Evolutionary conservation across 306 rosid species (phyloP).

Genomic region (Elaeagnus macrophylla): DNA sequence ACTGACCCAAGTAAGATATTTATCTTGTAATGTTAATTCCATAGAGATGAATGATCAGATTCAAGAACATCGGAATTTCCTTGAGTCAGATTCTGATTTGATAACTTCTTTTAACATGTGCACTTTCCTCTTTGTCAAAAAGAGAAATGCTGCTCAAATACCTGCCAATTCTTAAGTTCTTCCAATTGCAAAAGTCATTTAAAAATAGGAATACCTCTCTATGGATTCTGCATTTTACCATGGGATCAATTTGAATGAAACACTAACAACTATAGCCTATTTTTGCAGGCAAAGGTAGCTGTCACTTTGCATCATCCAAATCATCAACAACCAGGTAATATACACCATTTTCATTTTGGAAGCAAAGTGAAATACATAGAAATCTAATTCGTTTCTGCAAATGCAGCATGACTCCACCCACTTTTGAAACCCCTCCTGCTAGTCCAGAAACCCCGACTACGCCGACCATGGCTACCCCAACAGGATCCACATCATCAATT

Average conservation of each 20-base stretch:
- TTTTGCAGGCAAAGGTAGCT: conserved; percentile 56
- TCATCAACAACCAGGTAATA: conserved; percentile 47
- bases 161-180: background rate
- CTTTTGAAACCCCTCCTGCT: conserved; percentile 6
- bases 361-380: conserved; percentile 12
- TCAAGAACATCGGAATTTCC: background rate
- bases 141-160: background rate
- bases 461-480: conserved; percentile 31
- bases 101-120: background rate
- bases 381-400: conserved; percentile 17
- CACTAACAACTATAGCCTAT: conserved; percentile 9
- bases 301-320: conserved; percentile 45
- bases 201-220: too few relatives aligned
- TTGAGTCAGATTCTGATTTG: too few relatives aligned
- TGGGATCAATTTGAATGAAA: conserved; percentile 13
- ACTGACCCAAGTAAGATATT: conserved; percentile 80
- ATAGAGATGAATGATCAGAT: background rate
- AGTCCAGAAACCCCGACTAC: conserved; percentile 27
- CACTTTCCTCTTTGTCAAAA: background rate
- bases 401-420: conserved; percentile 44
- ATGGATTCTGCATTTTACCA: too few relatives aligned
- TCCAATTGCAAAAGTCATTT: background rate
- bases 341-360: conserved; percentile 9
- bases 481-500: conserved; percentile 32
- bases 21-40: conserved; percentile 2